Conservation (phyloP, 1,284 basidiomycete species). For the Ustilago curta region DNA sequence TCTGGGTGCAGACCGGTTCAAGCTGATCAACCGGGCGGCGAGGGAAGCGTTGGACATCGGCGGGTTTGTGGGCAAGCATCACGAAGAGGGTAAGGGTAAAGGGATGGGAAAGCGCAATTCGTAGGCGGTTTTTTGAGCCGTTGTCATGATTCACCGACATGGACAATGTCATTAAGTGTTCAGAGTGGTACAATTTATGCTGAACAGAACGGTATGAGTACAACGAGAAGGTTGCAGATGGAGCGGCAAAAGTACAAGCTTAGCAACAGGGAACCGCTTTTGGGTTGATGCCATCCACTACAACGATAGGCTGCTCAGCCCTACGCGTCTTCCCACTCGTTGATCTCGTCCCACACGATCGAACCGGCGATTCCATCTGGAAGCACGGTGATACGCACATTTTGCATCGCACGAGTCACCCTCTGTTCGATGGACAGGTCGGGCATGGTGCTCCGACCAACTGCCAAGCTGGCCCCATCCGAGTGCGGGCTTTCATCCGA, state of each 20-base stretch:
- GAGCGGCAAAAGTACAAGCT: constrained; percentile 16
- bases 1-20: constrained; percentile 67
- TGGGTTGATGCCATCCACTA: too few relatives aligned
- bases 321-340: too few relatives aligned
- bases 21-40: constrained; percentile 65
- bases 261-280: background rate
- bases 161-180: background rate
- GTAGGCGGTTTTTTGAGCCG: background rate
- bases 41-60: constrained; percentile 62
- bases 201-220: background rate
- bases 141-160: too few relatives aligned
- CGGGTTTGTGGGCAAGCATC: constrained; percentile 44
- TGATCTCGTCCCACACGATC: constrained; percentile 3
- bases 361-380: constrained; percentile 32
- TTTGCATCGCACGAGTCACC: constrained; percentile 18
- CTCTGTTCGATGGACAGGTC: constrained; percentile 26
- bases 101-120: constrained; percentile 32
- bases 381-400: constrained; percentile 22
- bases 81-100: constrained; percentile 15
- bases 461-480: constrained; percentile 17
- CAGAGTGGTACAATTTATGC: too few relatives aligned
- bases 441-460: constrained; percentile 19
- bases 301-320: too few relatives aligned
- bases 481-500: background rate
- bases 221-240: background rate